Conservation (phyloP, 352 stramenopile species). For the Phytopythium vexans region DNA sequence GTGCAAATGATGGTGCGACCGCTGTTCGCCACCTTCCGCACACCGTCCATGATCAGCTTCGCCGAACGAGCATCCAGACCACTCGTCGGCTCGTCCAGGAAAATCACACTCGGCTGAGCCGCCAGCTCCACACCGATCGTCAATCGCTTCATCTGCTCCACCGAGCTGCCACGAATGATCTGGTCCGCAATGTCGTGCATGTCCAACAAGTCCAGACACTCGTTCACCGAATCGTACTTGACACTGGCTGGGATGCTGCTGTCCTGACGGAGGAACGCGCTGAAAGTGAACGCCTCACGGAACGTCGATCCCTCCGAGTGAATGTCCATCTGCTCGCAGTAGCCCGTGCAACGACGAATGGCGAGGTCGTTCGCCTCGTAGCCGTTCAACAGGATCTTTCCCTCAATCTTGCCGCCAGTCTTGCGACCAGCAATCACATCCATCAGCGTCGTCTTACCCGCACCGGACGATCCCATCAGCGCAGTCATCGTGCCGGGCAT, state of each 20-base stretch:
- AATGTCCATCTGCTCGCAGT: conserved; percentile 86
- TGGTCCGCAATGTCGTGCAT: conserved; percentile 32
- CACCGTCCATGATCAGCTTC: no score
- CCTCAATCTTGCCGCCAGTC: conserved; percentile 55
- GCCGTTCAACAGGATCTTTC: conserved; percentile 49
- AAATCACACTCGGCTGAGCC: conserved; percentile 69
- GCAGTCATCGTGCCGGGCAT: no score
- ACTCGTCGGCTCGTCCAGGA: conserved; percentile 67
- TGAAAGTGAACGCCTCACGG: conserved; percentile 86
- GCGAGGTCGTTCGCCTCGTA: conserved; percentile 38
- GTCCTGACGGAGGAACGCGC: conserved; percentile 63
- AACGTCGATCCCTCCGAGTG: conserved; percentile 86
- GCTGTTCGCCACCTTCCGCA: no score
- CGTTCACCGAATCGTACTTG: conserved; percentile 30
- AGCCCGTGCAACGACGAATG: conserved; percentile 45
- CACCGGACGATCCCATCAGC: no score
- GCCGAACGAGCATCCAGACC: conserved; percentile 75
- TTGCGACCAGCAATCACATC: conserved; percentile 69
- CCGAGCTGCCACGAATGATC: conserved; percentile 24
- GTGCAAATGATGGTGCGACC: no score
- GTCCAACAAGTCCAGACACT: conserved; percentile 29
- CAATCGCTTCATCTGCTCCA: conserved; percentile 36
- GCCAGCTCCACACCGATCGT: conserved; percentile 56
- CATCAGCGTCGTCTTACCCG: no score
- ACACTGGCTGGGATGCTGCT: conserved; percentile 16